phyloP scores from a whole-genome alignment of 768 basidiomycete species.

The Tephrocybe sp. region DNA sequence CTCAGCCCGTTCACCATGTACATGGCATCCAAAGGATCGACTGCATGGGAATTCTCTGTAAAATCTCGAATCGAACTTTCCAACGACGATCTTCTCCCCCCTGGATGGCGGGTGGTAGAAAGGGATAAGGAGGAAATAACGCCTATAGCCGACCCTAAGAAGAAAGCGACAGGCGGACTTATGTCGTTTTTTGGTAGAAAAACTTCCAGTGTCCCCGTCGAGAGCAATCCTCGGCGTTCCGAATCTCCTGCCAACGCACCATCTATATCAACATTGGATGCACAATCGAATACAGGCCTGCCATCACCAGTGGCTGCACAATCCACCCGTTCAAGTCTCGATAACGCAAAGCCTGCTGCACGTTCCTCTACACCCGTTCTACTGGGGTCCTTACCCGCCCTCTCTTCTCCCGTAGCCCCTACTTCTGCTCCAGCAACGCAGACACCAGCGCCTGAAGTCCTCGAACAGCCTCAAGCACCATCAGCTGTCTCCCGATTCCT shows the following conservation, averaged over 20 bases:
- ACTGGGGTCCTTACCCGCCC: constrained; percentile 7
- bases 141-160: constrained; percentile 39
- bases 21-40: constrained; percentile 66
- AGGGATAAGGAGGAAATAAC: constrained; percentile 40
- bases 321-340: constrained; percentile 25
- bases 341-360: constrained; percentile 11
- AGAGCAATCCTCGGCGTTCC: constrained; percentile 12
- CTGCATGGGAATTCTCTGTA: constrained; percentile 71
- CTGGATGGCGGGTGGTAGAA: constrained; percentile 72
- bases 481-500: constrained; percentile 86
- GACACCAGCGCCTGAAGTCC: constrained; percentile 14
- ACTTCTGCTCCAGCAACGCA: constrained; percentile 12
- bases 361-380: constrained; percentile 12
- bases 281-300: constrained; percentile 4
- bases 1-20: constrained; percentile 70
- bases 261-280: constrained; percentile 3
- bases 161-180: constrained; percentile 54
- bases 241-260: constrained; percentile 13
- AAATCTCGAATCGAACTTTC: constrained; percentile 48
- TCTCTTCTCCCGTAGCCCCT: constrained; percentile 2
- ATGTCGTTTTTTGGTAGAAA: constrained; percentile 70
- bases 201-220: constrained; percentile 9
- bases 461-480: constrained; percentile 33
- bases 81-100: constrained; percentile 57
- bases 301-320: constrained; percentile 17